Conservation (phyloP, 176 grass and related monocot genomes). For the Raddia distichophylla region DNA sequence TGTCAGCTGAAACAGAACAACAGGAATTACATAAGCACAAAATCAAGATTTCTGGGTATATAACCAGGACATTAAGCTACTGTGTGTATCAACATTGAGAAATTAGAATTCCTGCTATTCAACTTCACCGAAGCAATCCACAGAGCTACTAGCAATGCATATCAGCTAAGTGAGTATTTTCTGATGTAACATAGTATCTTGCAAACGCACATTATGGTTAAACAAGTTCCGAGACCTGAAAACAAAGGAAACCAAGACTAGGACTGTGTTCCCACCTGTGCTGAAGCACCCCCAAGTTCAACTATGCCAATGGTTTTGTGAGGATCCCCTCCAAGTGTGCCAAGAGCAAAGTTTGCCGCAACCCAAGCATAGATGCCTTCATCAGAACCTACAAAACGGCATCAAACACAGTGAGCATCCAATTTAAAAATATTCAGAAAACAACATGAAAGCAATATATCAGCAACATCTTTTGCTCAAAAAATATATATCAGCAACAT, state of each 20-base stretch:
- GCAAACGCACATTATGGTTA: constrained; percentile 5
- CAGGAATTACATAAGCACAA: constrained; percentile 37
- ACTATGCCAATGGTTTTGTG: constrained; percentile 87
- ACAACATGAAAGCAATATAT: constrained; percentile 1
- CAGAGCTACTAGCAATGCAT: neutral
- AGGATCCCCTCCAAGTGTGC: constrained; percentile 78
- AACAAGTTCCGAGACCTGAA: neutral
- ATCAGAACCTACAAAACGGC: constrained; percentile 61
- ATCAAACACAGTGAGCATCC: constrained; percentile 15
- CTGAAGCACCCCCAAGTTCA: constrained; percentile 95
- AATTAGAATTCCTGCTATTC: neutral
- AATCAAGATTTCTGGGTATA: constrained; percentile 3
- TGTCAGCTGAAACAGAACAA: constrained; percentile 78
- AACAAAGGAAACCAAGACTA: constrained; percentile 18
- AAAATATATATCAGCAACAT: neutral
- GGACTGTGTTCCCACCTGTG: constrained; percentile 59
- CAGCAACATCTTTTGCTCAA: neutral
- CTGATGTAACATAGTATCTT: neutral
- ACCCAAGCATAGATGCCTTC: constrained; percentile 96
- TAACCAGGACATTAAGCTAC: neutral
- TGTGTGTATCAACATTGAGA: neutral
- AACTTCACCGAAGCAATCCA: constrained; percentile 10
- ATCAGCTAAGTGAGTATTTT: neutral
- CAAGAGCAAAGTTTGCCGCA: constrained; percentile 92
- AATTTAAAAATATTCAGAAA: constrained; percentile 12